Conservation (phyloP, 1,284 basidiomycete genomes). For the Moesziomyces sp. region DNA sequence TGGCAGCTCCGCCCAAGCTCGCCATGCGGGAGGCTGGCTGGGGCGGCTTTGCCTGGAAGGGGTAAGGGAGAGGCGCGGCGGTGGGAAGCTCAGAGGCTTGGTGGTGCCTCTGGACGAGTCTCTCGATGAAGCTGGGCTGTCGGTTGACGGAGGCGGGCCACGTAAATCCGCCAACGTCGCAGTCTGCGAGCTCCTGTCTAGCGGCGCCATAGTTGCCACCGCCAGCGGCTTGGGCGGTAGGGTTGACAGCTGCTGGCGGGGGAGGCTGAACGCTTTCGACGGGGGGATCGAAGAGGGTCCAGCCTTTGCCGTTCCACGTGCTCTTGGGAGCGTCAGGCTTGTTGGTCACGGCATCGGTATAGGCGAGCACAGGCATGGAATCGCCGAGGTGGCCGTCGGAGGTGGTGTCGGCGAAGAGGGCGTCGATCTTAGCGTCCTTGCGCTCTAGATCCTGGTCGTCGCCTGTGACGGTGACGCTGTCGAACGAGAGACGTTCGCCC, state of each 20-base stretch:
- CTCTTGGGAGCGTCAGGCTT: conserved; percentile 16
- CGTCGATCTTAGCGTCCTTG: conserved; percentile 34
- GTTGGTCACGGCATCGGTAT: conserved; percentile 2
- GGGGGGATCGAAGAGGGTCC: conserved; percentile 37
- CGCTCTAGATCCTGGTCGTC: conserved; percentile 23
- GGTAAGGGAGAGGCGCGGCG: conserved; percentile 21
- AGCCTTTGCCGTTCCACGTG: conserved; percentile 41
- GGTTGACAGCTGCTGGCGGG: conserved; percentile 10
- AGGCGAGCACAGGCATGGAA: conserved; percentile 16
- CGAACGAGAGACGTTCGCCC: conserved; percentile 14
- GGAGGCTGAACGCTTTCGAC: conserved; percentile 19
- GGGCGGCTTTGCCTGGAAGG: conserved; percentile 18
- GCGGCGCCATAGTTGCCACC: conserved; percentile 41
- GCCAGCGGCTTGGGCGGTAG: neutral
- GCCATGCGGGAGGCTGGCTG: conserved; percentile 43
- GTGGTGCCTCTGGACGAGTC: conserved; percentile 32
- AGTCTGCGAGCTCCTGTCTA: conserved; percentile 25
- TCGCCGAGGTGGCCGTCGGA: neutral
- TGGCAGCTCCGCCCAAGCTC: conserved; percentile 35
- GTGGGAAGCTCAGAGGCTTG: conserved; percentile 18
- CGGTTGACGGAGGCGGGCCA: conserved; percentile 31
- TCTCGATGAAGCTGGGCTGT: conserved; percentile 47
- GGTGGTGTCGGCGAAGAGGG: conserved; percentile 5
- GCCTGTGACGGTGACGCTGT: conserved; percentile 25
- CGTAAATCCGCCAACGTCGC: conserved; percentile 30